Evolutionary conservation across 805 yeast genomes (phyloP).

Genomic region (Cyberlindnera mississippiensis): DNA sequence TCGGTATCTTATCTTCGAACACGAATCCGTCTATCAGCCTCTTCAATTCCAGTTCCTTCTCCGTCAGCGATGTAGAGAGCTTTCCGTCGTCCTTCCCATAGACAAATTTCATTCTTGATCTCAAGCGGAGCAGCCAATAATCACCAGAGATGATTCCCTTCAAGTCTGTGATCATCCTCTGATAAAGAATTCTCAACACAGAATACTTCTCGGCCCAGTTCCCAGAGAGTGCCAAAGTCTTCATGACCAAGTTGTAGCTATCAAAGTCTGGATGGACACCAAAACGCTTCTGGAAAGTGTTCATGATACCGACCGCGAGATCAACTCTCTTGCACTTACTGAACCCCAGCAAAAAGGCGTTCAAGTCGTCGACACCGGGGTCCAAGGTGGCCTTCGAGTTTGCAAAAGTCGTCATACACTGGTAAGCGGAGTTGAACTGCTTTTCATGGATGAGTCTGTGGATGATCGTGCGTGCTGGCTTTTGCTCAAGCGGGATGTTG

Average conservation of each 20-base stretch:
- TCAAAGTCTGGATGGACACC: slow-evolving; percentile 30
- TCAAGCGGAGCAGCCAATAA: slow-evolving; percentile 24
- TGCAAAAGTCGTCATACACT: slow-evolving; percentile 16
- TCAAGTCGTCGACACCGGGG: slow-evolving; percentile 22
- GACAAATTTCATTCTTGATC: slow-evolving; percentile 22
- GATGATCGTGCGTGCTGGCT: slow-evolving; percentile 27
- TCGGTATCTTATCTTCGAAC: slow-evolving; percentile 8
- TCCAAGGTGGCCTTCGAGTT: slow-evolving; percentile 12
- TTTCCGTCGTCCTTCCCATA: slow-evolving; percentile 16
- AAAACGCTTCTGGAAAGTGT: slow-evolving; percentile 28
- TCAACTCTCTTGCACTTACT: slow-evolving; percentile 34
- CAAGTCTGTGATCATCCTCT: slow-evolving; percentile 19
- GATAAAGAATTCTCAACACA: slow-evolving; percentile 25
- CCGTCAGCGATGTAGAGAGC: slow-evolving; percentile 19
- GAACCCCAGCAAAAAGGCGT: slow-evolving; percentile 30
- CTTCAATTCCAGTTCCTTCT: slow-evolving; percentile 13
- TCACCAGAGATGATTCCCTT: slow-evolving; percentile 22
- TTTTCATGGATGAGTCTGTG: slow-evolving; percentile 27
- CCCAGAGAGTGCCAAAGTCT: slow-evolving; percentile 33
- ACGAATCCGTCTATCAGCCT: neutral
- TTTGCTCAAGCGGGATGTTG: slow-evolving; percentile 26
- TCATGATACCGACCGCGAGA: slow-evolving; percentile 30
- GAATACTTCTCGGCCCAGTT: slow-evolving; percentile 26
- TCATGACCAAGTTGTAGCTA: slow-evolving; percentile 33
- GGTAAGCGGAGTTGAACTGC: slow-evolving; percentile 30